These are phyloP conservation scores for Kurtzmaniella quercitrusa DNA, from an alignment of 1,139 yeast species.

Conservation along the genomic window DNA sequence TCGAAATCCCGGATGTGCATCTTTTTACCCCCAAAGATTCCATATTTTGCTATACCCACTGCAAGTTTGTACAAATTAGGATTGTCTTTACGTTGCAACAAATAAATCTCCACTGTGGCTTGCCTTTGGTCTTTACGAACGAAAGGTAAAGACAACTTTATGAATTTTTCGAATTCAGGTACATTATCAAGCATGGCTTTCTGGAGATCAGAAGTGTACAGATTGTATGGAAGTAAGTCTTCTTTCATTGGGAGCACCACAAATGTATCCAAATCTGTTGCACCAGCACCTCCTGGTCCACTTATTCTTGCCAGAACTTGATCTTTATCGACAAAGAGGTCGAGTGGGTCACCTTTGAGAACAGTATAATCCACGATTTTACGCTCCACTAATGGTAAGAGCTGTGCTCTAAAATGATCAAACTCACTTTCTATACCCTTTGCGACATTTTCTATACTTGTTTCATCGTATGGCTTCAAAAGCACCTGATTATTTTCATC, in stretches of 20 bases:
- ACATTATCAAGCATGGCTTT: neutral
- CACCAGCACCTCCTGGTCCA: slow-evolving; percentile 8
- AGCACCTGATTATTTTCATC: slow-evolving; percentile 15
- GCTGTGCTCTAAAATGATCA: slow-evolving; percentile 31
- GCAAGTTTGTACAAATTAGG: slow-evolving; percentile 18
- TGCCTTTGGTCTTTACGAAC: slow-evolving; percentile 19
- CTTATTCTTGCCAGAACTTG: slow-evolving; percentile 25
- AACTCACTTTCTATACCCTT: slow-evolving; percentile 38
- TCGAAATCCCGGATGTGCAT: slow-evolving; percentile 10
- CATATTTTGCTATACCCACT: slow-evolving; percentile 25
- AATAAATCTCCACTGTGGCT: slow-evolving; percentile 32
- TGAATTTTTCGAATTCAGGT: slow-evolving; percentile 15
- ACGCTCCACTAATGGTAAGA: slow-evolving; percentile 23
- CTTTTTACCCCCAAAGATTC: slow-evolving; percentile 8
- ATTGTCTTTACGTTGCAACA: slow-evolving; percentile 19
- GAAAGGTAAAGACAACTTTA: slow-evolving; percentile 34
- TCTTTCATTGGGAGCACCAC: slow-evolving; percentile 12
- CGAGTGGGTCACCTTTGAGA: slow-evolving; percentile 7
- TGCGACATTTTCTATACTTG: slow-evolving; percentile 25
- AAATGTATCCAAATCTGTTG: slow-evolving; percentile 28
- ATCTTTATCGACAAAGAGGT: slow-evolving; percentile 22
- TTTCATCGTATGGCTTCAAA: slow-evolving; percentile 32
- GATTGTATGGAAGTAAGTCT: slow-evolving; percentile 3
- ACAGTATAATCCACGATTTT: slow-evolving; percentile 22
- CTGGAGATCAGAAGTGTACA: neutral